Percentiles rank a stretch among this genome's conserved stretches.
phyloP scores from a whole-genome alignment of 164 flowering plant genomes.

The Tetracentron sinense region DNA sequence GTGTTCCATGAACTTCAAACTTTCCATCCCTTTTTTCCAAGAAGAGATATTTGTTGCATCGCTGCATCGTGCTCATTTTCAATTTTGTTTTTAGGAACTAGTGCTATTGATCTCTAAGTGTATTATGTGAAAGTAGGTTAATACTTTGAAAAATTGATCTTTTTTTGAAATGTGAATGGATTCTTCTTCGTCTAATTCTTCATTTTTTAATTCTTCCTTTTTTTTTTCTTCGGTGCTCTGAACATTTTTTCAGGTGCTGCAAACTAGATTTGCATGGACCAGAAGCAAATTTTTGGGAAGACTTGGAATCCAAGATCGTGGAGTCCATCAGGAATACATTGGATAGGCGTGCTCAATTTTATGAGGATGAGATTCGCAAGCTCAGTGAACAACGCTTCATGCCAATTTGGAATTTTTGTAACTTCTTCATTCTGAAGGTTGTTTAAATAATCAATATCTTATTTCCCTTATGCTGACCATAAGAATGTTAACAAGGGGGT shows the following conservation, averaged over 20 bases:
- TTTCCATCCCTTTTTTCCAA: no score
- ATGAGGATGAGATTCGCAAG: constrained; percentile 98
- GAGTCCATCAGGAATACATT: constrained; percentile 84
- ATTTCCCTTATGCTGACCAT: constrained; percentile 2
- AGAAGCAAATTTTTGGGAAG: constrained; percentile 92
- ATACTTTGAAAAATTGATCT: background rate
- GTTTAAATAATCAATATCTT: constrained; percentile 6
- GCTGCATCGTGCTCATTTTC: no score
- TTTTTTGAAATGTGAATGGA: background rate
- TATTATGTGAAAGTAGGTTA: constrained; percentile 1
- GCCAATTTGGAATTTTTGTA: constrained; percentile 97
- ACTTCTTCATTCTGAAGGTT: constrained; percentile 94
- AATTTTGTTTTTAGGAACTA: background rate
- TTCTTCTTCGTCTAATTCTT: no score
- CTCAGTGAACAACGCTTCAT: constrained; percentile 88
- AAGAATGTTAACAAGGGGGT: background rate
- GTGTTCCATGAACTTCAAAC: no score
- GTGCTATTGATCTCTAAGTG: constrained; percentile 3
- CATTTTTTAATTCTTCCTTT: background rate
- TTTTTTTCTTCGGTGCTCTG: constrained; percentile 1
- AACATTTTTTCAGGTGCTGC: constrained; percentile 66
- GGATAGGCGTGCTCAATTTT: constrained; percentile 90
- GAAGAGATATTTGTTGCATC: no score
- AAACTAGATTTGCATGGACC: constrained; percentile 78
- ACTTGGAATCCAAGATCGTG: constrained; percentile 75